Evolutionary conservation across 1,284 basidiomycete species (phyloP), one percentile per base, ranked within the genome.

Genomic region (Microbotryum violaceum): DNA sequence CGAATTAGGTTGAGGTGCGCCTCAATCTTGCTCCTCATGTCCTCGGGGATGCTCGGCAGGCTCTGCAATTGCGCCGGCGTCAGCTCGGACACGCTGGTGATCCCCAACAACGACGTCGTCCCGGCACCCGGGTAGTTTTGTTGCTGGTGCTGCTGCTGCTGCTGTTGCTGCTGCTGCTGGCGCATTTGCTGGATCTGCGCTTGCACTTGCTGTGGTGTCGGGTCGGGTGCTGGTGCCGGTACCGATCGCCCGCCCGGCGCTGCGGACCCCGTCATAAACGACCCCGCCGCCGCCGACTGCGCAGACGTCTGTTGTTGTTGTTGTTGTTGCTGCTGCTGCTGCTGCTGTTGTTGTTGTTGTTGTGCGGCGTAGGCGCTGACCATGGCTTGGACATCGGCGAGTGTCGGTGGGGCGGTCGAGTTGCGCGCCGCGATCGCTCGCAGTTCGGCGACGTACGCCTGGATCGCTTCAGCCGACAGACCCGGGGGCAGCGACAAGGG

Each of bases 1-100:
- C 55, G 23, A 31, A 68, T 64, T 46, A 7, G 6, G 10, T 29
- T 53, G 27, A 63, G 44, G 29, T 60, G 61, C 4, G 21, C 49
- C 57, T 68, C 57, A 44, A 68, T 65, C 55, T 62, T 55, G 8
- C 25, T 46, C 27, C 53, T 42, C 64, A 68, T 63, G 12, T 68
- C 66, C 21, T 42, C 45, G n/a, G 66, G 64, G 23, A 65, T 60
- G 29, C 44, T 55, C 27, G 65, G 65, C 23, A 67, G 44, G 1
- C 49, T 46, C 31, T 58, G 25, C 46, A 64, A 49, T 48, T 64
- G 62, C 45, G 37, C 49, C 23, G 47, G 53, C 21, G 56, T 62
- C 29, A 56, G 46, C 7, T 56, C 23, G 14, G 18, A 18, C 37
- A 44, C 48, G 37, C 37, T 42, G 14, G 37, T 16, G 12, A 42